A percentile compares a stretch with the other conserved stretches of the same genome.
Evolutionary conservation across 345 rosid genomes (phyloP).

Genomic region (Aquilaria sinensis): DNA sequence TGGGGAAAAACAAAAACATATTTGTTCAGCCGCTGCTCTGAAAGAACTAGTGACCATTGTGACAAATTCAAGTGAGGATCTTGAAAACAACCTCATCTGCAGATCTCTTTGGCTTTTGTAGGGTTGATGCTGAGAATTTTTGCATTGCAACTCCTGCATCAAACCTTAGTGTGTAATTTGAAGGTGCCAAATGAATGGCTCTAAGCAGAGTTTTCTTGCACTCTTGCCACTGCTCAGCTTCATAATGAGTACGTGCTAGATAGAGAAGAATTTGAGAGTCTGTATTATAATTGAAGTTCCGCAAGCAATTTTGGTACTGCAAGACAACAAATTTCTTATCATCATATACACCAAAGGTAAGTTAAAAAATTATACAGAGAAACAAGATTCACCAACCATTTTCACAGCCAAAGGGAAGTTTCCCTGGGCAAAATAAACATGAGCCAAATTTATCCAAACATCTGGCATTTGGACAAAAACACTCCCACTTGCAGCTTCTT

Average conservation of each 20-base stretch:
- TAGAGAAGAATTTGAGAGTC: slow-evolving; percentile 92
- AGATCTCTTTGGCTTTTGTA: slow-evolving; percentile 85
- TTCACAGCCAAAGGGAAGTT: slow-evolving; percentile 91
- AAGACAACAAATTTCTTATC: slow-evolving; percentile 15
- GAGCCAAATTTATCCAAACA: slow-evolving; percentile 98
- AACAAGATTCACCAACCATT: slow-evolving; percentile 56
- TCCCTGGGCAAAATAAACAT: slow-evolving; percentile 95
- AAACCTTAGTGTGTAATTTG: slow-evolving; percentile 88
- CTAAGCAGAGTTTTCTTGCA: slow-evolving; percentile 91
- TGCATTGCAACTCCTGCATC: slow-evolving; percentile 99
- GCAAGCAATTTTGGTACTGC: slow-evolving; percentile 98
- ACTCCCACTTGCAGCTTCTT: slow-evolving; percentile 99
- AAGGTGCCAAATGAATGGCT: slow-evolving; percentile 93
- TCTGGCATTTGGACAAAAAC: slow-evolving; percentile 96
- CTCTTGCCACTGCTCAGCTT: slow-evolving; percentile 99
- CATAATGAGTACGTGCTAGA: slow-evolving; percentile 93
- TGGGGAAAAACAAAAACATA: too few species aligned
- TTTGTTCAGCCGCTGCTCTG: too few species aligned
- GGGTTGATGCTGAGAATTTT: slow-evolving; percentile 90
- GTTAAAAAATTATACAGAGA: neutral
- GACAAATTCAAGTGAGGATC: too few species aligned
- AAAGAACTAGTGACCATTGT: too few species aligned
- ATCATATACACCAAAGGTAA: slow-evolving; percentile 1
- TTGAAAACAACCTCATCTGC: slow-evolving; percentile 73
- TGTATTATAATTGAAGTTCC: slow-evolving; percentile 83